A percentile compares a stretch with the other conserved stretches of the same genome.
Conservation (phyloP, 106 monocot species). For the Dioscorea zingiberensis region DNA sequence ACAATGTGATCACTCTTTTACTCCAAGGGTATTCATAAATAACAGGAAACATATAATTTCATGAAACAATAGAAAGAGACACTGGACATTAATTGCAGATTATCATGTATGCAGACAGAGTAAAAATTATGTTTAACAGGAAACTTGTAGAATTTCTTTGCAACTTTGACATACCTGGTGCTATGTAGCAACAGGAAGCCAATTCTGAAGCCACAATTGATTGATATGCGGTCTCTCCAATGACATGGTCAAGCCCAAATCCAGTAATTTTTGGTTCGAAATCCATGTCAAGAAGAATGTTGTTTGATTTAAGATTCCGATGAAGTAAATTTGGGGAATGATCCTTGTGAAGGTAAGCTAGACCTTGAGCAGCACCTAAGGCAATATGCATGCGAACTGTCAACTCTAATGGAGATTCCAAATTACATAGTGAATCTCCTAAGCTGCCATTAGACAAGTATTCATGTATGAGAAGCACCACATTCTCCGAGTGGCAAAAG, state of each 20-base stretch:
- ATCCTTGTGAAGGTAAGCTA: slow-evolving; percentile 60
- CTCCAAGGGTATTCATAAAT: too few species aligned
- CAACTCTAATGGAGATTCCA: slow-evolving; percentile 32
- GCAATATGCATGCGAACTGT: slow-evolving; percentile 38
- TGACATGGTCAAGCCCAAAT: slow-evolving; percentile 45
- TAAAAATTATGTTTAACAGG: too few species aligned
- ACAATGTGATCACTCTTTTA: too few species aligned
- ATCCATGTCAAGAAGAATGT: slow-evolving; percentile 51
- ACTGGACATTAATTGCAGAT: too few species aligned
- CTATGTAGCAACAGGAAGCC: slow-evolving; percentile 40
- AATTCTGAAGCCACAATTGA: slow-evolving; percentile 39
- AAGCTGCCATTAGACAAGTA: slow-evolving; percentile 41
- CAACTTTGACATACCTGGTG: slow-evolving; percentile 45
- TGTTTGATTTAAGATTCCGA: slow-evolving; percentile 54
- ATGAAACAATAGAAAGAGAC: too few species aligned
- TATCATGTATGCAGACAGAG: too few species aligned
- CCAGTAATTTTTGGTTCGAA: slow-evolving; percentile 46
- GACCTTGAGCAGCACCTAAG: slow-evolving; percentile 47
- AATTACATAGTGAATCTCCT: slow-evolving; percentile 32
- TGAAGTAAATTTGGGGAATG: slow-evolving; percentile 46
- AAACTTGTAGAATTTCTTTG: too few species aligned
- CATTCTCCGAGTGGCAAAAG: slow-evolving; percentile 49
- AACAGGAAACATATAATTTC: too few species aligned
- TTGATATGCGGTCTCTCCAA: slow-evolving; percentile 38
- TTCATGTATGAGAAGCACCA: slow-evolving; percentile 45